Percentiles rank a stretch among this genome's conserved stretches.
Evolutionary conservation across 2,329 filamentous ascomycete genomes (phyloP).

Genomic region (Colletotrichum limetticola): DNA sequence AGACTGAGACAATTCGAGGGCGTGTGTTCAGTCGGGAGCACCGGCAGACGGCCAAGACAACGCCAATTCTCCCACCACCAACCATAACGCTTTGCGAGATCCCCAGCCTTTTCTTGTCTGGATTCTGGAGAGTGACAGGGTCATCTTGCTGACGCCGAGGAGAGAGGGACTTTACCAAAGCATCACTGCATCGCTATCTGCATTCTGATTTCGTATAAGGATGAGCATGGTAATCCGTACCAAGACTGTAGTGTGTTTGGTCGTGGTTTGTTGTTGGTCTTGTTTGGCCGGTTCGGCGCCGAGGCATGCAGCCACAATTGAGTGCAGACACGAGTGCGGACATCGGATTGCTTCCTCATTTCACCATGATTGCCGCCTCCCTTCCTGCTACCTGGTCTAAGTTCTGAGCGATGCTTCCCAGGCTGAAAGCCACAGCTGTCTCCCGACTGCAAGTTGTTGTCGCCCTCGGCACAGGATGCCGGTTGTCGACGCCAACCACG

Average conservation of each 20-base stretch:
- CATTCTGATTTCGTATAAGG: too few relatives aligned
- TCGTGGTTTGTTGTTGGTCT: not conserved
- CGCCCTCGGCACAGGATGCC: constrained; percentile 1
- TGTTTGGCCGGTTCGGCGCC: constrained; percentile 28
- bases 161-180: not conserved
- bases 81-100: not conserved
- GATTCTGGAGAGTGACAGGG: constrained; percentile 12
- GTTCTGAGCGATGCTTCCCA: not conserved
- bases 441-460: not conserved
- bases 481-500: constrained; percentile 3
- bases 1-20: not conserved
- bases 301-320: constrained; percentile 13
- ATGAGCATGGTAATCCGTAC: not conserved
- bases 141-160: not conserved
- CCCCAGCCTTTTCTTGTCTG: constrained; percentile 9
- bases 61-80: constrained; percentile 8
- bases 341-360: not conserved
- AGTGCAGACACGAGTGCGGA: not conserved
- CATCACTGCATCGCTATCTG: too few relatives aligned
- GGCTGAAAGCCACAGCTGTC: not conserved
- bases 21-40: constrained; percentile 10
- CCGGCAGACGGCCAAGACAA: constrained; percentile 25
- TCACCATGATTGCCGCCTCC: not conserved
- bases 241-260: not conserved
- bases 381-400: not conserved